These are phyloP conservation scores for Eragrostis curvula DNA, from an alignment of 176 grass and related monocot genomes.

Conservation along the genomic window DNA sequence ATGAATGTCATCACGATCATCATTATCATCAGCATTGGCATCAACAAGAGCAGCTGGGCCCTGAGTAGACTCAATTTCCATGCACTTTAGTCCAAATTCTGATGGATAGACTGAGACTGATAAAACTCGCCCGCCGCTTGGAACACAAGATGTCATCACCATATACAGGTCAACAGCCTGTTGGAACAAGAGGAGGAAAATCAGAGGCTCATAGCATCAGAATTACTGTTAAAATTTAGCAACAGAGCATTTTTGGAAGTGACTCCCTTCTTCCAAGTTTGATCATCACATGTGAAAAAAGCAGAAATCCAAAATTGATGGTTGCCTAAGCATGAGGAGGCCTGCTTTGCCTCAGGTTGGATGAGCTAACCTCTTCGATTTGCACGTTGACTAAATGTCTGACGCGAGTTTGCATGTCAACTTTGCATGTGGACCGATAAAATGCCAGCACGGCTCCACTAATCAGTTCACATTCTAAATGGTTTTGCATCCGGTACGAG, in stretches of 20 bases:
- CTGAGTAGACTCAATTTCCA: slow-evolving; percentile 75
- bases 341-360: too few relatives aligned
- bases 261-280: too few relatives aligned
- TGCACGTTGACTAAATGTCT: too few relatives aligned
- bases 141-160: slow-evolving; percentile 78
- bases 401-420: too few relatives aligned
- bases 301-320: too few relatives aligned
- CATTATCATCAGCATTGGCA: slow-evolving; percentile 29
- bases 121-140: slow-evolving; percentile 69
- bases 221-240: not conserved
- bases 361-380: too few relatives aligned
- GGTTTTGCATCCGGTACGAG: too few relatives aligned
- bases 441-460: too few relatives aligned
- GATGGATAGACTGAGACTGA: slow-evolving; percentile 81
- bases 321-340: too few relatives aligned
- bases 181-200: slow-evolving; percentile 7
- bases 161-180: slow-evolving; percentile 92
- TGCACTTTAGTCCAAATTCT: slow-evolving; percentile 86
- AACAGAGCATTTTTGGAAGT: not conserved
- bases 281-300: too few relatives aligned
- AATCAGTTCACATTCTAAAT: too few relatives aligned
- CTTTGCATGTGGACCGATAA: too few relatives aligned
- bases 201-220: not conserved
- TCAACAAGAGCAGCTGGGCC: slow-evolving; percentile 70
- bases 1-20: slow-evolving; percentile 10